These are phyloP conservation scores for Calophaca sinica DNA, from an alignment of 306 rosid species.

Conservation along the genomic window DNA sequence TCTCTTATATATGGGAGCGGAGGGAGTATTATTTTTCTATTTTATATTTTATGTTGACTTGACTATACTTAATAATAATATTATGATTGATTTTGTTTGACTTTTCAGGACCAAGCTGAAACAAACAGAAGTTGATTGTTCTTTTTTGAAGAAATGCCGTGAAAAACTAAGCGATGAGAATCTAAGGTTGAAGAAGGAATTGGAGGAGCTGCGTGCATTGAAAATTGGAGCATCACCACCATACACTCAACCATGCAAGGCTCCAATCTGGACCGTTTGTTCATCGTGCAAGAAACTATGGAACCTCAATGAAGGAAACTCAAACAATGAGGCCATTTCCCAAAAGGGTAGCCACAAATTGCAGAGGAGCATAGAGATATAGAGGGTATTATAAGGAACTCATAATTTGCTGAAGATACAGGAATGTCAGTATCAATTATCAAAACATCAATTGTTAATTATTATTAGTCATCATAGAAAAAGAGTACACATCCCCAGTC, in stretches of 20 bases:
- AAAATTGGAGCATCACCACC: constrained; percentile 51
- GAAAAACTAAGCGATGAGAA: constrained; percentile 69
- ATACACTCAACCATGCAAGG: constrained; percentile 48
- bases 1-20: no score
- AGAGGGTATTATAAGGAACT: neutral
- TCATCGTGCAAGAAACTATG: constrained; percentile 54
- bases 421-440: constrained; percentile 31
- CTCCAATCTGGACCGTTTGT: constrained; percentile 49
- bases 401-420: constrained; percentile 6
- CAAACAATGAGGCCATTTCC: neutral
- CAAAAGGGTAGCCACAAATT: neutral
- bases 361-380: constrained; percentile 4
- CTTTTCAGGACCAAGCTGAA: constrained; percentile 80
- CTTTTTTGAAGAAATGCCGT: constrained; percentile 66
- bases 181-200: constrained; percentile 67
- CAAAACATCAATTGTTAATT: constrained; percentile 1
- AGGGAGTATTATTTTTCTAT: neutral
- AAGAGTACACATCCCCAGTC: neutral
- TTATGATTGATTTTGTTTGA: neutral
- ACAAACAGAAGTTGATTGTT: constrained; percentile 73
- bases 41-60: neutral
- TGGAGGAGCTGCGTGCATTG: constrained; percentile 65
- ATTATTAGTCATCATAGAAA: neutral
- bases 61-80: neutral
- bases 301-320: constrained; percentile 38